Evolutionary conservation across 306 rosid species (phyloP).

Genomic region (Macrotyloma uniflorum): DNA sequence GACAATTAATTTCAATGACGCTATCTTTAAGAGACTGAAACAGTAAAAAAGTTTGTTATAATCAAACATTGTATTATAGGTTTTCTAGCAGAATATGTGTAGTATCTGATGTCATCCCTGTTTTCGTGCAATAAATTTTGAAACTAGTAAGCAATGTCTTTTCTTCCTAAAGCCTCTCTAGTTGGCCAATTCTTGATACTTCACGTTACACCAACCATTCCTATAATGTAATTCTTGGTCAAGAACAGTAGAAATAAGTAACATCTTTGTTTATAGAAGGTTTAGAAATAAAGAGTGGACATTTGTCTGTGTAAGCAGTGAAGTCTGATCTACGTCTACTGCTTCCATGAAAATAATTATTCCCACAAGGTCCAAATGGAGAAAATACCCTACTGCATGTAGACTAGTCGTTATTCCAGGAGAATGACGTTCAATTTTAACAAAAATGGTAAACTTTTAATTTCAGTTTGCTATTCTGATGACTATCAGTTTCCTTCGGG

Average conservation of each 20-base stretch:
- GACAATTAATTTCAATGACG: not conserved
- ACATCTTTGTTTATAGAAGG: not conserved
- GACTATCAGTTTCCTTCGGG: constrained; percentile 40
- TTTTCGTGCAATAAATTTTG: not conserved
- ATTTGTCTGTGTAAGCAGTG: not conserved
- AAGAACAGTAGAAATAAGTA: not conserved
- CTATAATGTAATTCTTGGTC: not conserved
- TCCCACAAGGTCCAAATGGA: not conserved
- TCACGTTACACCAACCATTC: not conserved
- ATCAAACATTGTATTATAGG: not conserved
- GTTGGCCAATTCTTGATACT: constrained; percentile 1
- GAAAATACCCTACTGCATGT: not conserved
- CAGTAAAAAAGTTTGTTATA: not conserved
- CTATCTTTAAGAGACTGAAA: not conserved
- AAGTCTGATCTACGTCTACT: not conserved
- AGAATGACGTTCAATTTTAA: not conserved
- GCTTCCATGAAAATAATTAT: not conserved
- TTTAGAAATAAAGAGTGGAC: not conserved
- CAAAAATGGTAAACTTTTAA: constrained; percentile 15
- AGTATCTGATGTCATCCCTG: not conserved
- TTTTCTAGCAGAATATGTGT: not conserved
- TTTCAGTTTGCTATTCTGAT: constrained; percentile 29
- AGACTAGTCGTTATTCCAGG: not conserved
- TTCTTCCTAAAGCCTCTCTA: not conserved
- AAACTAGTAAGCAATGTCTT: not conserved